Conservation (phyloP, 1,284 basidiomycete species). For the Ganoderma multipileum region DNA sequence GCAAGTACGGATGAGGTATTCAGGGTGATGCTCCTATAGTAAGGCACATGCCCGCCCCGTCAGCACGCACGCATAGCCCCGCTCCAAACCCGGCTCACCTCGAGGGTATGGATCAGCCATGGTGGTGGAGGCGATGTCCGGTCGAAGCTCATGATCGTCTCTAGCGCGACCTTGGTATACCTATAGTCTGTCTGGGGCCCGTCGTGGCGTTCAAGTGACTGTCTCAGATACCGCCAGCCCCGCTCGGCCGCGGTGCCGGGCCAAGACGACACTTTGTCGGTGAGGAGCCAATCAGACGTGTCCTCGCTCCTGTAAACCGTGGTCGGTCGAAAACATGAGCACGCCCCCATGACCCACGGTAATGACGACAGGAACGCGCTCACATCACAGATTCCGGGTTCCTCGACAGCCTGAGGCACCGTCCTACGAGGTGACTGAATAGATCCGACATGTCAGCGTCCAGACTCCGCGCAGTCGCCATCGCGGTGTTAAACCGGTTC, state of each 20-base stretch:
- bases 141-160: slow-evolving; percentile 77
- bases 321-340: slow-evolving; percentile 7
- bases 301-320: slow-evolving; percentile 60
- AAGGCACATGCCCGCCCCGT: neutral
- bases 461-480: slow-evolving; percentile 79
- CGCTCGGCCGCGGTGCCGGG: slow-evolving; percentile 81
- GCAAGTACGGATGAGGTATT: slow-evolving; percentile 78
- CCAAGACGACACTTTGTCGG: slow-evolving; percentile 85
- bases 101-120: slow-evolving; percentile 81
- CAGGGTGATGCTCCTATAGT: slow-evolving; percentile 73
- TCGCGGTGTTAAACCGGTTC: slow-evolving; percentile 83
- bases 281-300: slow-evolving; percentile 81
- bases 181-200: slow-evolving; percentile 72
- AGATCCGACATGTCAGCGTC: slow-evolving; percentile 88
- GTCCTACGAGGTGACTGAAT: slow-evolving; percentile 80
- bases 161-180: slow-evolving; percentile 80
- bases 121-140: slow-evolving; percentile 71
- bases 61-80: slow-evolving; percentile 21
- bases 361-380: slow-evolving; percentile 32
- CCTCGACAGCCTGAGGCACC: slow-evolving; percentile 79
- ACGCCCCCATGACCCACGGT: neutral
- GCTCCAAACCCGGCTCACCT: slow-evolving; percentile 54
- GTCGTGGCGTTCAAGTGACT: slow-evolving; percentile 83
- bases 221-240: slow-evolving; percentile 89
- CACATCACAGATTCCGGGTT: slow-evolving; percentile 63